Base-by-base conservation (phyloP, 805 yeast species). In the Naumovozyma dairenensis region DNA sequence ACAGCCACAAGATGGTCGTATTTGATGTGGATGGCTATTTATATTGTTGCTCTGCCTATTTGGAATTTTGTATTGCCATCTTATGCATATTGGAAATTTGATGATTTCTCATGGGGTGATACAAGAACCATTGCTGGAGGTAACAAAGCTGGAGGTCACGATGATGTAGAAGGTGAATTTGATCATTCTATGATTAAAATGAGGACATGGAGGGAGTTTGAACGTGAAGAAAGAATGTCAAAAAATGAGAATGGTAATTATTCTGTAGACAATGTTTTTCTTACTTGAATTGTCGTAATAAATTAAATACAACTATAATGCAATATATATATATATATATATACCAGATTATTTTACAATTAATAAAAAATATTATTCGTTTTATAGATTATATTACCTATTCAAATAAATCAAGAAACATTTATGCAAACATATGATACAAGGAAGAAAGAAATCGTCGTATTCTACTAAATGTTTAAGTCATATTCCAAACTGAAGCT, bases 81-180 rank as follows among this genome's bases (percentile, higher is more conserved):
- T 9, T 85, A 87, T 58, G 80, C 96, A 0, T 86, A 69, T 56
- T 87, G 96, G 96, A 85, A 85, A 52, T 85, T 86, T 60, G 96
- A 87, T 59, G 95, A 87, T 55, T 87, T 87, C 60, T 76, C 86
- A 55, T 87, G 96, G 96, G 96, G 96, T 53, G 94, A 84, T 39
- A 87, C 96, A 2, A 71, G 95, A 65, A 70, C 77, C n/a, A 74
- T 85, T 32, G 71, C 71, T 17, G 80, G 76, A 16, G 85, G 74
- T 8, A 83, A 72, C 27, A 76, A 67, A 15, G 26, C 34, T 3
- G 36, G 20, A n/a, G 44, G 37, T 47, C 74, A 71, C 16, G 92
- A 83, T 53, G 80, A 74, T 29, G 81, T 67, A 16, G 81, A 72
- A 28, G 97, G 96, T 46, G 79, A 77, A 41, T 92, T 89, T 55